Evolutionary conservation across 257 asterid species (phyloP), one percentile per base, ranked within the genome.

Genomic region (Capsicum pubescens): DNA sequence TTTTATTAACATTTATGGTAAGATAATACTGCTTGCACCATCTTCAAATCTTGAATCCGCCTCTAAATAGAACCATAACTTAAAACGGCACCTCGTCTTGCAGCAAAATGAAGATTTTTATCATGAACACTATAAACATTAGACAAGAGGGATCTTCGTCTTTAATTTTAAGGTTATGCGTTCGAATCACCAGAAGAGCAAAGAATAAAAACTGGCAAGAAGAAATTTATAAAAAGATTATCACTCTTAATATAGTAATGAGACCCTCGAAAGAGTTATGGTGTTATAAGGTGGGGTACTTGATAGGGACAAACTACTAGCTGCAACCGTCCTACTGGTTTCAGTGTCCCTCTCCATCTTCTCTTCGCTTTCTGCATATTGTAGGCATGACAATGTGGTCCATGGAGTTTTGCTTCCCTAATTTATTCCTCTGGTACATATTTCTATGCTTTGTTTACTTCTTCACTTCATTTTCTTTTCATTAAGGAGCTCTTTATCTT

Each of bases 341-440:
- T 71, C n/a, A 6, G 46, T 71, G 79, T 46, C 57, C 58, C 58
- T 71, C 79, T 46, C 79, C n/a, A 71, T 72, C 57, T 42, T 69
- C 11, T 69, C 35, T 68, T 68, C 21, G 2, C 32, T 44, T 42
- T 71, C 39, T n/a, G 79, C 80, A 71, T n/a, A 46, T 44, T 71
- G 58, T 71, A 71, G 80, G 58, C 80, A 46, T 46, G 58, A 46
- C 42, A 72, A 46, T 46, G 42, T 72, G 80, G 36, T 72, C 80
- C 55, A 70, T 10, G 11, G 9, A 70, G 36, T 2, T 70, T 7
- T 13, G 0, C 17, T 35, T 10, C 46, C 19, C 74, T 79, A 35
- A 52, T 60, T 80, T 63, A 15, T 82, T 59, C 19, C 13, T 55
- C 69, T 50, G 79, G 17, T 52, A 26, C 77, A 36, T 50, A 15